Conservation (phyloP, 164 flowering plant species). For the Echeveria elegans region DNA sequence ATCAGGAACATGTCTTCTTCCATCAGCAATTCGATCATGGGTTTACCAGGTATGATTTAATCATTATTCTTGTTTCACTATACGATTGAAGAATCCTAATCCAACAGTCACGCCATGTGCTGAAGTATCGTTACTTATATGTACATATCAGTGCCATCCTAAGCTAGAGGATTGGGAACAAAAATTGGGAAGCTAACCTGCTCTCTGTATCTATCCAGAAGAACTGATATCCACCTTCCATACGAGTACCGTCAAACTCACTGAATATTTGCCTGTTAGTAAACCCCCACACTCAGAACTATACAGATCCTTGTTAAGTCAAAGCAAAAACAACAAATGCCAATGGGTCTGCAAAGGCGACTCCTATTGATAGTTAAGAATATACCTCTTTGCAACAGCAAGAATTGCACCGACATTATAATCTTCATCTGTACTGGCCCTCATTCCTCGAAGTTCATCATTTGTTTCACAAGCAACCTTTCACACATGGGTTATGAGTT, state of each 20-base stretch:
- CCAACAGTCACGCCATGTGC: too few species aligned
- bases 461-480: constrained; percentile 98
- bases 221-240: constrained; percentile 90
- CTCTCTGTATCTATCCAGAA: constrained; percentile 60
- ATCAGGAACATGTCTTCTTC: too few species aligned
- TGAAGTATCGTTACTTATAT: not conserved
- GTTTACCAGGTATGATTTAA: too few species aligned
- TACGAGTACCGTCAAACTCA: constrained; percentile 87
- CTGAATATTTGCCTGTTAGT: constrained; percentile 62
- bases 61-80: too few species aligned
- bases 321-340: not conserved
- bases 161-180: not conserved
- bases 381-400: constrained; percentile 82
- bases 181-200: constrained; percentile 40
- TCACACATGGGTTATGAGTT: not conserved
- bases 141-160: not conserved
- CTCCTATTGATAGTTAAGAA: constrained; percentile 15
- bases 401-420: constrained; percentile 88
- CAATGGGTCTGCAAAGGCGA: not conserved
- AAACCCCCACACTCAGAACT: constrained; percentile 11
- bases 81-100: too few species aligned
- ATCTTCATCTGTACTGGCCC: constrained; percentile 79
- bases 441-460: constrained; percentile 78
- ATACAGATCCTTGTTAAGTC: not conserved
- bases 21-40: too few species aligned